These are phyloP conservation scores for Xylaria venustula DNA, from an alignment of 495 filamentous ascomycete genomes.

Conservation along the genomic window DNA sequence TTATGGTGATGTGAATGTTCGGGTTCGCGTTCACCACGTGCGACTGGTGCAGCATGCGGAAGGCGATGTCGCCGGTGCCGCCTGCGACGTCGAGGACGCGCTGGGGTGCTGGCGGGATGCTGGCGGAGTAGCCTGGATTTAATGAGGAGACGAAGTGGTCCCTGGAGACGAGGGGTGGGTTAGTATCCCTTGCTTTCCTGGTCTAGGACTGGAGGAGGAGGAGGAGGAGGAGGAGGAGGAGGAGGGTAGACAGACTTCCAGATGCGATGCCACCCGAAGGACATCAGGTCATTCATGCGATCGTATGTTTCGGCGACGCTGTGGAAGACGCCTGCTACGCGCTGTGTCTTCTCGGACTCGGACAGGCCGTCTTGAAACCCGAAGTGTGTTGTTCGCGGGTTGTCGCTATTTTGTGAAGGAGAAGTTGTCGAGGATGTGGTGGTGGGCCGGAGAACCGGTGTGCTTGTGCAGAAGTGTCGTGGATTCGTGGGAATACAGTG, in stretches of 20 bases:
- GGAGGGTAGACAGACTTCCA: conserved; percentile 64
- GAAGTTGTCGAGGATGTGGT: conserved; percentile 13
- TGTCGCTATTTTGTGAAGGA: background rate
- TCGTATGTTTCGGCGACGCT: conserved; percentile 91
- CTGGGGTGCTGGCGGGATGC: conserved; percentile 43
- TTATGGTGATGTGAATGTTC: conserved; percentile 77
- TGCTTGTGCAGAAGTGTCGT: conserved; percentile 4
- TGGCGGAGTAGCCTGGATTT: conserved; percentile 76
- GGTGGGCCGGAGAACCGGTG: conserved; percentile 5
- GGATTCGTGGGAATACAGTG: background rate
- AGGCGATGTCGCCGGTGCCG: conserved; percentile 96
- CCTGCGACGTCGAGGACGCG: conserved; percentile 96
- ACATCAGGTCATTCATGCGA: conserved; percentile 99
- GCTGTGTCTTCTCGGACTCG: conserved; percentile 68
- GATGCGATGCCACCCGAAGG: conserved; percentile 89
- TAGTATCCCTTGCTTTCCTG: too few relatives aligned
- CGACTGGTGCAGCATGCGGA: conserved; percentile 90
- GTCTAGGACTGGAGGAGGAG: background rate
- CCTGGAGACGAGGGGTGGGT: conserved; percentile 28
- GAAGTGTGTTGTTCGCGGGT: conserved; percentile 73
- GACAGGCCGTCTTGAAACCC: conserved; percentile 81
- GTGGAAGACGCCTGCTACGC: conserved; percentile 86
- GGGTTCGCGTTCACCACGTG: conserved; percentile 78
- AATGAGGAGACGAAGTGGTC: conserved; percentile 93
- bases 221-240: background rate